Evolutionary conservation across 1,139 yeast species (phyloP).

Genomic region (Diutina rugosa): DNA sequence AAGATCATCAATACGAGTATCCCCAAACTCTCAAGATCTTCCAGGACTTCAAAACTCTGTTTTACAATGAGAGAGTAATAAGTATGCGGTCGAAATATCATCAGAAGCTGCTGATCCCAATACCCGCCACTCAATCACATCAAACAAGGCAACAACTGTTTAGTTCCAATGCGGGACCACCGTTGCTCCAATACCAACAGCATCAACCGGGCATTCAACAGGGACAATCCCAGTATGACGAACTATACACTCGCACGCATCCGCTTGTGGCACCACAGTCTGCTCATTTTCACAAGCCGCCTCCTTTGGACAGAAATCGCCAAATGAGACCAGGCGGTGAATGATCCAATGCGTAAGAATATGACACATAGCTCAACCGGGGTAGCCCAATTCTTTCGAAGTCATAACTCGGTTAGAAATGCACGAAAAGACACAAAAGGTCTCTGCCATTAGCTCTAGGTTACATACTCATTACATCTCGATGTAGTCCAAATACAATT

Average conservation of each 20-base stretch:
- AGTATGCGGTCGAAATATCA: slow-evolving; percentile 11
- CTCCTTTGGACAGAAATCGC: not conserved
- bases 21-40: slow-evolving; percentile 36
- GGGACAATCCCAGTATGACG: not conserved
- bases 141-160: not conserved
- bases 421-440: too few relatives aligned
- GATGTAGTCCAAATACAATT: too few relatives aligned
- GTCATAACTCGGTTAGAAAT: too few relatives aligned
- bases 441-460: too few relatives aligned
- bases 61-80: slow-evolving; percentile 35
- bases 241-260: not conserved
- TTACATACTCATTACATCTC: too few relatives aligned
- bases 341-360: too few relatives aligned
- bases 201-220: not conserved
- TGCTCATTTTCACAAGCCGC: not conserved
- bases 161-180: not conserved
- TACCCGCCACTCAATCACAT: not conserved
- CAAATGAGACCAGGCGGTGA: not conserved
- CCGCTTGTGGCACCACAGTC: not conserved
- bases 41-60: slow-evolving; percentile 36
- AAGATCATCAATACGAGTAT: slow-evolving; percentile 29
- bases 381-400: too few relatives aligned
- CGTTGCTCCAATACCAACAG: not conserved
- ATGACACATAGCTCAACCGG: too few relatives aligned
- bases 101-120: not conserved